Conservation (phyloP, 495 filamentous ascomycete species). For the Cudoniella acicularis region DNA sequence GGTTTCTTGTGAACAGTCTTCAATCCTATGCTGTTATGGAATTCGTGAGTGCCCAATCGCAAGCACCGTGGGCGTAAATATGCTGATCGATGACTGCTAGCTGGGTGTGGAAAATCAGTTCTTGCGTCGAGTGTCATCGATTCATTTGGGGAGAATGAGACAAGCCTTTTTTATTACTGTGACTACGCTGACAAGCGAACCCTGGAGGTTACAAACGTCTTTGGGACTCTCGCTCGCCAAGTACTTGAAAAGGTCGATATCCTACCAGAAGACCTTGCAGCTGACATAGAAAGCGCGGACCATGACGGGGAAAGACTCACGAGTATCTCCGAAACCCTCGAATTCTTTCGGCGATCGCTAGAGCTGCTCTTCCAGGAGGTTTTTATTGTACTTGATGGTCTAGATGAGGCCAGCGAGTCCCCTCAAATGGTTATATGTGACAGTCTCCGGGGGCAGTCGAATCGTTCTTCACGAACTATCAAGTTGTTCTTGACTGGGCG, state of each 20-base stretch:
- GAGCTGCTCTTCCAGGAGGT: not conserved
- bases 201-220: conserved; percentile 20
- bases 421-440: not conserved
- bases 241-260: conserved; percentile 1
- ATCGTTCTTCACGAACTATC: not conserved
- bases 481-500: conserved; percentile 4
- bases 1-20: not conserved
- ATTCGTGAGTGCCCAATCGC: conserved; percentile 15
- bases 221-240: conserved; percentile 16
- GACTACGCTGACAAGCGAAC: conserved; percentile 19
- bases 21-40: conserved; percentile 28
- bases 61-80: not conserved
- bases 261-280: conserved; percentile 3
- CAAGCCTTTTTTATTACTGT: conserved; percentile 22
- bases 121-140: conserved; percentile 17
- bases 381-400: conserved; percentile 7
- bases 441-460: not conserved
- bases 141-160: not conserved
- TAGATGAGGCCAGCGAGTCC: conserved; percentile 3
- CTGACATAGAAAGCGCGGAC: not conserved
- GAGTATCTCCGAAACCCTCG: not conserved
- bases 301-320: conserved; percentile 5
- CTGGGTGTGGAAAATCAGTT: conserved; percentile 30
- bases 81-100: not conserved
- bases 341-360: not conserved